Evolutionary conservation across 2,329 filamentous ascomycete species (phyloP), one percentile per base, ranked within the genome.

Genomic region (Reticulascus tulasneorum): DNA sequence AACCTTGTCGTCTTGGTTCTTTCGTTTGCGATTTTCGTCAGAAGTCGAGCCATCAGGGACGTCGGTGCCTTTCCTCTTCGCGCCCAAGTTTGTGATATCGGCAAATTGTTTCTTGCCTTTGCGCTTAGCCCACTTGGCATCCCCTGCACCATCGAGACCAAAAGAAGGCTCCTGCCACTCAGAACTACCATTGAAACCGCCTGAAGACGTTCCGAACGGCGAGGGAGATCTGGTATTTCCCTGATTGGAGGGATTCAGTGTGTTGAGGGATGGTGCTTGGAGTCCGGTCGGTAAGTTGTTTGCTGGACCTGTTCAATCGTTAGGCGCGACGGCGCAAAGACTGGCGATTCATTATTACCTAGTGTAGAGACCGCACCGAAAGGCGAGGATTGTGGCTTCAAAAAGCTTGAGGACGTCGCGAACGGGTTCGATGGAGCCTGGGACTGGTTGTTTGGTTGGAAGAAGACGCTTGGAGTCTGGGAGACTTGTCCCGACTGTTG

Each of bases 71-170:
- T 47, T 44, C 11, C 40, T 38, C 31, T 47, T 47, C 17, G 37
- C 29, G 22, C 54, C 47, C 26, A 36, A 52, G 27, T 54, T 51
- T 47, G 54, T 56, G 27, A 51, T 47, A 22, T 55, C 48, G 33
- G 35, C 44, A 21, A 51, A 43, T 23, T 47, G 49, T 17, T 47
- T 46, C 27, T 46, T 41, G 30, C 42, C 44, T 24, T 45, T 52
- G 36, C 53, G 50, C 31, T 54, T 55, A 23, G 44, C 35, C 38
- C 45, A 40, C 35, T 48, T 52, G 24, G 50, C 46, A 40, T 49
- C 50, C 40, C 51, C 44, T 42, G 53, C 50, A 48, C 49, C 48
- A 51, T 52, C 51, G 46, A 50, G 33, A 39, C 54, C 58, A 47
- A 58, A 62, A 42, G 55, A 16, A 33, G 40, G 19, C 13, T 40